These are phyloP conservation scores for Calonectria henricotiae DNA, from an alignment of 2,329 filamentous ascomycete genomes.

Conservation along the genomic window DNA sequence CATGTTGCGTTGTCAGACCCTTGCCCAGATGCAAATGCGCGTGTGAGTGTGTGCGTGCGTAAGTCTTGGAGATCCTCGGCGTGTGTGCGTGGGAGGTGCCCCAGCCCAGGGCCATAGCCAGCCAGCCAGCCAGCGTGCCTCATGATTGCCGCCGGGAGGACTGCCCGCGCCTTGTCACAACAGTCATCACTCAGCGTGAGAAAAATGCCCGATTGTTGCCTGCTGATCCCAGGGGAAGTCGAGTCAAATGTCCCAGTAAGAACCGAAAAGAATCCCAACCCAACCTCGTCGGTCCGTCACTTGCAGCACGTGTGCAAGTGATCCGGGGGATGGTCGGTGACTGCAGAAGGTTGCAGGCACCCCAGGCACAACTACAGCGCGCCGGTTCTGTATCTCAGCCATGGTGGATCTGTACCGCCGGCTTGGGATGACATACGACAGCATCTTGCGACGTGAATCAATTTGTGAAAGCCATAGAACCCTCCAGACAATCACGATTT, in stretches of 20 bases:
- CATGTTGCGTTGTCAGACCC: slow-evolving; percentile 8
- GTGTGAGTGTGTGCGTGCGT: slow-evolving; percentile 16
- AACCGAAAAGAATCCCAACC: slow-evolving; percentile 1
- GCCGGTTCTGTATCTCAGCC: slow-evolving; percentile 4
- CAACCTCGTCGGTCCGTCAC: not conserved
- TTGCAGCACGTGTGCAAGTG: slow-evolving; percentile 4
- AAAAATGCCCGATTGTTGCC: slow-evolving; percentile 19
- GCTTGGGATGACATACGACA: not conserved
- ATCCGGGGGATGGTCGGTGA: not conserved
- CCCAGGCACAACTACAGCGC: slow-evolving; percentile 1
- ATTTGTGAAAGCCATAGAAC: slow-evolving; percentile 9
- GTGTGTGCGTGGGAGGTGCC: slow-evolving; percentile 4
- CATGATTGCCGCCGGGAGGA: slow-evolving; percentile 1
- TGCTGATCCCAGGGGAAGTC: slow-evolving; percentile 6
- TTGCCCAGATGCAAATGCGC: not conserved
- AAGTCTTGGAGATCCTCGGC: not conserved
- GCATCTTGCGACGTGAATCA: not conserved
- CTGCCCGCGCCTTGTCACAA: slow-evolving; percentile 1
- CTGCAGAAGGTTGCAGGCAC: not conserved
- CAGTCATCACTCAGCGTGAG: slow-evolving; percentile 21
- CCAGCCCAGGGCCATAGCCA: not conserved
- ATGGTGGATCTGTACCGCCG: slow-evolving; percentile 7
- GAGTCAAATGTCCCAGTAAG: not conserved
- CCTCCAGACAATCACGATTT: slow-evolving; percentile 21
- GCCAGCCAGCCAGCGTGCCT: slow-evolving; percentile 3